Conservation (phyloP, 129 eudicot species). For the Heracleum sosnowskyi region DNA sequence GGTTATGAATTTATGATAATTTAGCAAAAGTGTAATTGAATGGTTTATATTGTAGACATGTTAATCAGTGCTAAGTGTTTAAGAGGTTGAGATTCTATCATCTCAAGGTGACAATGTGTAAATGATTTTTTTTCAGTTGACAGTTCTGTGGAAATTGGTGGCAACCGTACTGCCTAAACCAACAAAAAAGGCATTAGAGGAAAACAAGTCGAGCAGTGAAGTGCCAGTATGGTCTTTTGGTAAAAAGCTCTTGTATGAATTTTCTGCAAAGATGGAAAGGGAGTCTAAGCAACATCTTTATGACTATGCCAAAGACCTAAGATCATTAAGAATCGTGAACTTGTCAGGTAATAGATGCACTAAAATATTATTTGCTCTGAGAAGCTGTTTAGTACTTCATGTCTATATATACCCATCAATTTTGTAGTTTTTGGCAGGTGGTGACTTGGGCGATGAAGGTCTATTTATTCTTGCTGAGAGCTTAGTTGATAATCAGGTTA, state of each 20-base stretch:
- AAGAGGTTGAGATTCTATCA: constrained; percentile 6
- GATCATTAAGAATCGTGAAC: constrained; percentile 55
- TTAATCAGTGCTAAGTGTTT: not conserved
- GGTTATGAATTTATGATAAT: not conserved
- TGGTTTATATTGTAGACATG: not conserved
- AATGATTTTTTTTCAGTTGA: constrained; percentile 75
- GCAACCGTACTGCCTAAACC: constrained; percentile 63
- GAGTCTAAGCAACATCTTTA: constrained; percentile 56
- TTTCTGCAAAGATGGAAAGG: constrained; percentile 55
- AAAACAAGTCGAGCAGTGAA: constrained; percentile 31
- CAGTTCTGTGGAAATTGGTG: constrained; percentile 89
- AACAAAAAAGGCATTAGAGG: constrained; percentile 36
- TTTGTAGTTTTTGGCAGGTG: constrained; percentile 63
- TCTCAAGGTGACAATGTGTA: constrained; percentile 31
- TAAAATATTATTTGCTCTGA: not conserved
- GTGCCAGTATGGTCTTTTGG: constrained; percentile 86
- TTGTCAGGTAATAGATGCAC: constrained; percentile 63
- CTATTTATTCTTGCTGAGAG: constrained; percentile 79
- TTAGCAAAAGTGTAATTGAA: not conserved
- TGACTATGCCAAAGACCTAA: constrained; percentile 81
- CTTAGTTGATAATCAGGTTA: constrained; percentile 83
- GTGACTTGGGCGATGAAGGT: constrained; percentile 89
- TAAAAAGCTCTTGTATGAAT: constrained; percentile 48
- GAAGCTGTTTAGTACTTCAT: not conserved
- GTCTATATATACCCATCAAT: not conserved